Evolutionary conservation across 148 eudicot genomes (phyloP).

Genomic region (Suaeda aralocaspica): DNA sequence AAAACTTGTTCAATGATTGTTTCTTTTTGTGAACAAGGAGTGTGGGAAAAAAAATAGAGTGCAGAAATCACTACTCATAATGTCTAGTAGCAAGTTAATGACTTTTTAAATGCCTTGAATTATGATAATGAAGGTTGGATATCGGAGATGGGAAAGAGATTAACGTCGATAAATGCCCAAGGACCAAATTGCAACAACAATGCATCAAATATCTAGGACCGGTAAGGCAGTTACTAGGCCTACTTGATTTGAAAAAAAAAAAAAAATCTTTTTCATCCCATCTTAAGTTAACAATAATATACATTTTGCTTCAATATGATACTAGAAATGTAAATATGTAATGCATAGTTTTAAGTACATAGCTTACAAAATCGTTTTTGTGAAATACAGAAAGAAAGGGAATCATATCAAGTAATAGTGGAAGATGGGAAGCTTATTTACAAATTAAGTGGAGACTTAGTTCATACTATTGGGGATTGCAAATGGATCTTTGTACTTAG

Average conservation of each 20-base stretch:
- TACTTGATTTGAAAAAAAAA: no score
- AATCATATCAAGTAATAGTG: constrained; percentile 66
- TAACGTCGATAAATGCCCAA: constrained; percentile 59
- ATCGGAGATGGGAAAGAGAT: constrained; percentile 83
- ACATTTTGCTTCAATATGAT: no score
- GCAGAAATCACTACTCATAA: no score
- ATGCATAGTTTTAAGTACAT: no score
- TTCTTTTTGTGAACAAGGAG: no score
- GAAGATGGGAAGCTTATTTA: constrained; percentile 76
- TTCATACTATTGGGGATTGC: constrained; percentile 60
- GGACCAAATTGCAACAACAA: constrained; percentile 59
- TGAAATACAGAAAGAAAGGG: constrained; percentile 62
- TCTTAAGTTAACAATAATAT: no score
- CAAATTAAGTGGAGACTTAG: constrained; percentile 48
- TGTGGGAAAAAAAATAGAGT: no score
- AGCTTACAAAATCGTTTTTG: not conserved
- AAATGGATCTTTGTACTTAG: constrained; percentile 97
- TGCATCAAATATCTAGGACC: constrained; percentile 93
- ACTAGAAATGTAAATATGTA: no score
- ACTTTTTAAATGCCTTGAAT: constrained; percentile 1
- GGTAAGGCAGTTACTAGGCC: constrained; percentile 44
- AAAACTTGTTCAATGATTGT: no score
- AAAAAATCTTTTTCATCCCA: no score
- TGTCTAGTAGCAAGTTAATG: no score
- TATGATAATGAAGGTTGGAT: constrained; percentile 62